Evolutionary conservation across 2,329 filamentous ascomycete species (phyloP), one percentile per base, ranked within the genome.

Genomic region (Penicillium sumatraense): DNA sequence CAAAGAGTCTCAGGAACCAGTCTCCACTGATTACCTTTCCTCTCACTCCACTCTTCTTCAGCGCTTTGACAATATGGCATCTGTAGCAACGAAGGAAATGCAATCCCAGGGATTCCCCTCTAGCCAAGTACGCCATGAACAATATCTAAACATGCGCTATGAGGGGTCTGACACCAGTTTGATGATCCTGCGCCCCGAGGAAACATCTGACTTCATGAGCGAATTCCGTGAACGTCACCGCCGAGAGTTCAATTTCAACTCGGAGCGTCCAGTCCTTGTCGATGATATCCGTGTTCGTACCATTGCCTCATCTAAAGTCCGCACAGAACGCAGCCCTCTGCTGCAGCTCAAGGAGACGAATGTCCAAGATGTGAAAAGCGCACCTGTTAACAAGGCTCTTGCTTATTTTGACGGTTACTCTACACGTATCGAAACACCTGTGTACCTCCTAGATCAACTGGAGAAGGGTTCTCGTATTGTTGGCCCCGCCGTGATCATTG

Each of bases 181-280:
- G 31, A 79, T 80, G 72, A 78, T 83, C 14, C 63, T 78, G 4
- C 72, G 74, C 89, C 90, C 5, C 80, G 86, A 86, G 3, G 83
- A 88, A 51, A 93, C 89, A 84, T 92, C 89, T 85, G 89, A 89
- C 2, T 97, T 93, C 73, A 89, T 88, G 2, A 84, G 87, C 59
- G 90, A 90, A 0, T 97, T 98, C 69, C 81, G 93, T 33, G 86
- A 87, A 64, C 90, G 96, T 61, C 93, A 97, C 70, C 87, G 90
- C 46, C 90, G 93, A 66, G 93, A 97, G 67, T 97, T 97, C 69
- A 91, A 91, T 0, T 97, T 97, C 69, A 95, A 90, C 0, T 86
- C 86, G 13, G 90, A 96, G 50, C 83, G 92, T 48, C 89, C 96
- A 52, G 89, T 96, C 45, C 89, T 96, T 31, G 84, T 97, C 2